A percentile compares a stretch with the other conserved stretches of the same genome.
Evolutionary conservation across 768 basidiomycete genomes (phyloP).

Genomic region (Nidula microcarpa): DNA sequence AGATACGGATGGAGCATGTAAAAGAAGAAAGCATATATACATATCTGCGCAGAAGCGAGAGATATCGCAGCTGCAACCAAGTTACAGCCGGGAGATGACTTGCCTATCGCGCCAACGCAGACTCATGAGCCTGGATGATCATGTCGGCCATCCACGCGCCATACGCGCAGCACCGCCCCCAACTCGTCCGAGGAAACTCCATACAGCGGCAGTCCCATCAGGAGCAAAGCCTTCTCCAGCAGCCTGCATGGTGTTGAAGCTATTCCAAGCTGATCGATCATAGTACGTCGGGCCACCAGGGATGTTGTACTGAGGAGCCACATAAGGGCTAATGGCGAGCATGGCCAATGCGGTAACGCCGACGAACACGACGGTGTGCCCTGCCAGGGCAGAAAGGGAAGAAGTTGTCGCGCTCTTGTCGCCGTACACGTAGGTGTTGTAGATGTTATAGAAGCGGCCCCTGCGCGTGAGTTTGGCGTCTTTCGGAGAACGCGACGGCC

Average conservation of each 20-base stretch:
- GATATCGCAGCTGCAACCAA: too few species aligned
- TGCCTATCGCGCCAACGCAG: too few species aligned
- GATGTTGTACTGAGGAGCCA: constrained; percentile 51
- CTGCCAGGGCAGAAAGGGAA: constrained; percentile 28
- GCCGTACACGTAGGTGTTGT: constrained; percentile 67
- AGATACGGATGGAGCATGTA: not conserved
- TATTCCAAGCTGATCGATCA: constrained; percentile 76
- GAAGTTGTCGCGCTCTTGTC: constrained; percentile 28
- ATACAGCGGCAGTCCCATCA: constrained; percentile 59
- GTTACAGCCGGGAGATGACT: too few species aligned
- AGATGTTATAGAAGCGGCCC: constrained; percentile 79
- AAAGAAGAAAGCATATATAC: constrained; percentile 7
- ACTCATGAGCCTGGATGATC: constrained; percentile 13
- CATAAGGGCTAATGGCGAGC: constrained; percentile 57
- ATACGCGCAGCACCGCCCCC: constrained; percentile 75
- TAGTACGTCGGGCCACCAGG: constrained; percentile 72
- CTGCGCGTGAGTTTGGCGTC: constrained; percentile 21
- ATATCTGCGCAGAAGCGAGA: constrained; percentile 2
- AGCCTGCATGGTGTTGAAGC: constrained; percentile 70
- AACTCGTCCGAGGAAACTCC: constrained; percentile 68
- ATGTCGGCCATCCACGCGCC: constrained; percentile 78
- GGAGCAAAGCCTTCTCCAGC: constrained; percentile 67
- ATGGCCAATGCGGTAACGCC: constrained; percentile 62
- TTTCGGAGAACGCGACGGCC: constrained; percentile 6
- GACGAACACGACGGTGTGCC: constrained; percentile 54